These are phyloP conservation scores for Leccinum longicurvipes DNA, from an alignment of 768 basidiomycete genomes.

Conservation along the genomic window DNA sequence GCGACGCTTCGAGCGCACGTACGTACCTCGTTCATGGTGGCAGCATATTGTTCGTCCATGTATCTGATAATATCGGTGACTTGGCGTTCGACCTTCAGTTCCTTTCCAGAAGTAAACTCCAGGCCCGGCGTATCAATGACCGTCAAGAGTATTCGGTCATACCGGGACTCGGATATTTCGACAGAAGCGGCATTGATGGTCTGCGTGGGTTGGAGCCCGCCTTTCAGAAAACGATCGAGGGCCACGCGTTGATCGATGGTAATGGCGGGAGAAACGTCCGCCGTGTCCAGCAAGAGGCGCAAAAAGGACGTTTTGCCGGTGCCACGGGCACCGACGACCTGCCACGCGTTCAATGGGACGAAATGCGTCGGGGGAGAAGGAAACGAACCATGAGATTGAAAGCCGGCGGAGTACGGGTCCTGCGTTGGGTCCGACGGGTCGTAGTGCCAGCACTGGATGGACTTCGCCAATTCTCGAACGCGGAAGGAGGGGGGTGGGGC, in stretches of 20 bases:
- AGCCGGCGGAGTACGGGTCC: constrained; percentile 64
- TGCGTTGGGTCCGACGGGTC: constrained; percentile 59
- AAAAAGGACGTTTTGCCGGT: constrained; percentile 85
- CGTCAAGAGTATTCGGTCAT: constrained; percentile 73
- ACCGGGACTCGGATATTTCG: constrained; percentile 82
- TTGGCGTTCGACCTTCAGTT: constrained; percentile 76
- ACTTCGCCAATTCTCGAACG: constrained; percentile 57
- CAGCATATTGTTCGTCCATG: constrained; percentile 75
- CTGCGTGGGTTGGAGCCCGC: constrained; percentile 56
- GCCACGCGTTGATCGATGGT: constrained; percentile 68
- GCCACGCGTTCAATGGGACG: constrained; percentile 4
- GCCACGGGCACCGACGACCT: constrained; percentile 79
- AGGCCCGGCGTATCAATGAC: constrained; percentile 86
- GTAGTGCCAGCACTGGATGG: constrained; percentile 33
- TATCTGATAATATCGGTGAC: constrained; percentile 73
- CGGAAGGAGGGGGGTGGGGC: constrained; percentile 53
- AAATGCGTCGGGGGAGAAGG: not conserved
- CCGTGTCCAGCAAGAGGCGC: constrained; percentile 77
- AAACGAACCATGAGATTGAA: constrained; percentile 80
- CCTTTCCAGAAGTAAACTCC: constrained; percentile 69
- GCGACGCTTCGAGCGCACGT: not conserved
- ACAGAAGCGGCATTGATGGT: constrained; percentile 65
- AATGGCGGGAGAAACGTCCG: constrained; percentile 76
- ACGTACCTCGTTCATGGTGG: constrained; percentile 79
- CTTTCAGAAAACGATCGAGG: constrained; percentile 62